Conservation (phyloP, 2,329 filamentous ascomycete species). For the Monosporascus sp. region DNA sequence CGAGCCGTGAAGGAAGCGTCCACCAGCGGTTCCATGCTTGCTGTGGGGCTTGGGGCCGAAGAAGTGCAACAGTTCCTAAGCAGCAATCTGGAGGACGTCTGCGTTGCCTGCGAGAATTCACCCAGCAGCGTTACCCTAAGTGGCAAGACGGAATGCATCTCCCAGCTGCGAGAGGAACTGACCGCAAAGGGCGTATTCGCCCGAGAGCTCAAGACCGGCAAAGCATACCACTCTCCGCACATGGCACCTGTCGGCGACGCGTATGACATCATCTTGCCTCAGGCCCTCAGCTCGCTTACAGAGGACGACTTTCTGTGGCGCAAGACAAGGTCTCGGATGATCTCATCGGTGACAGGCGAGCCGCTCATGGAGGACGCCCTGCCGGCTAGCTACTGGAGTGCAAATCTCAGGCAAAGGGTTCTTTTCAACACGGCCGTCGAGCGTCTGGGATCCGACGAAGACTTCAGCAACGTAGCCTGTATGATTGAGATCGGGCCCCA, state of each 20-base stretch:
- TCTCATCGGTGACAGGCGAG: conserved; percentile 19
- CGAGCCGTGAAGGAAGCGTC: conserved; percentile 8
- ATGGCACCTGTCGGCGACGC: conserved; percentile 35
- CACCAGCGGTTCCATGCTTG: conserved; percentile 24
- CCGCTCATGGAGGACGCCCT: conserved; percentile 5
- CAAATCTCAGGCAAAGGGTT: conserved; percentile 16
- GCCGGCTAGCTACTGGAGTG: conserved; percentile 17
- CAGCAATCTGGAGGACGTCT: conserved; percentile 30
- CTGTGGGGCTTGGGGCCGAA: conserved; percentile 22
- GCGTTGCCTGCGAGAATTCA: conserved; percentile 35
- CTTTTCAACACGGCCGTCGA: not conserved
- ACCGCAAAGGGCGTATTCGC: conserved; percentile 42
- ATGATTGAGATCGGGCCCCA: conserved; percentile 21
- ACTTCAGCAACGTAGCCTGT: conserved; percentile 13
- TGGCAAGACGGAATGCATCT: conserved; percentile 38
- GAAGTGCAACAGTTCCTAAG: conserved; percentile 22
- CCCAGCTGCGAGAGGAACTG: conserved; percentile 32
- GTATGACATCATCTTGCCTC: conserved; percentile 10
- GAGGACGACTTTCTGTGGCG: conserved; percentile 11
- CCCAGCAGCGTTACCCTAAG: conserved; percentile 42
- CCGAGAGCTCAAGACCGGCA: conserved; percentile 36
- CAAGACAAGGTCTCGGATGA: conserved; percentile 7
- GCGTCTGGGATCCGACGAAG: not conserved
- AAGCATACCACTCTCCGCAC: conserved; percentile 35
- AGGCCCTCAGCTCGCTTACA: conserved; percentile 5